Base-by-base conservation (phyloP, 2,329 filamentous ascomycete genomes). In the Arthrobotrys iridis region DNA sequence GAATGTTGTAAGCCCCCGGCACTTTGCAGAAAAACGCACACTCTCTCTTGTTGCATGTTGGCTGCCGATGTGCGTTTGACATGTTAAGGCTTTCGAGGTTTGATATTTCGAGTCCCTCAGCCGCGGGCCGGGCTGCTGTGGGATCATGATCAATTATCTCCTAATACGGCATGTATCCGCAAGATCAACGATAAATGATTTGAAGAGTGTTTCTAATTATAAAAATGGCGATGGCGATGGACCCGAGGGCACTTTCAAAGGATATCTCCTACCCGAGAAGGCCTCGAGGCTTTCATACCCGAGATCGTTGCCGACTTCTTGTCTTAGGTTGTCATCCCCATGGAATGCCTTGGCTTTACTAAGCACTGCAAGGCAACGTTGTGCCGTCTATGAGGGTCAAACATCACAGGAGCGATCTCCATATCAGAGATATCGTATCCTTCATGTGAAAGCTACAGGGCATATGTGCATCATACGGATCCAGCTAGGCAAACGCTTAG, bases 301-400 rank as follows among this genome's bases (percentile, higher is more conserved):
- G 50, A 55, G 50, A 55, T 55, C 50, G 50, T 24, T 55, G 50
- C 50, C 22, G 24, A 60, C 35, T 58, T n/a, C n/a, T n/a, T 35
- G 48, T 43, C 43, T 60, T n/a, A n/a, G n/a, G n/a, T n/a, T 40
- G 52, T 70, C 55, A 70, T 70, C 65, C 55, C 43, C 8, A 60
- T 41, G 33, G 33, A 62, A 41, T 28, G 65, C 65, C 57, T 70
- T 70, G 50, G 45, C 33, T 50, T 70, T 26, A 48, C 65, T 62
- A 62, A 52, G 57, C 45, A 24, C 43, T 43, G 35, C 65, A 70
- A 70, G 65, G 65, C 65, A 70, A 70, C 55, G 30, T 58, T 28
- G 55, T 60, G 55, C 65, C 65, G 43, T 70, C 45, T 37, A 11
- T 22, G 15, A 15, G n/a, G n/a, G 50, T 55, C 50, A 55, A 55